Conservation (phyloP, 2,329 filamentous ascomycete genomes). For the Tympanopsis confertula region DNA sequence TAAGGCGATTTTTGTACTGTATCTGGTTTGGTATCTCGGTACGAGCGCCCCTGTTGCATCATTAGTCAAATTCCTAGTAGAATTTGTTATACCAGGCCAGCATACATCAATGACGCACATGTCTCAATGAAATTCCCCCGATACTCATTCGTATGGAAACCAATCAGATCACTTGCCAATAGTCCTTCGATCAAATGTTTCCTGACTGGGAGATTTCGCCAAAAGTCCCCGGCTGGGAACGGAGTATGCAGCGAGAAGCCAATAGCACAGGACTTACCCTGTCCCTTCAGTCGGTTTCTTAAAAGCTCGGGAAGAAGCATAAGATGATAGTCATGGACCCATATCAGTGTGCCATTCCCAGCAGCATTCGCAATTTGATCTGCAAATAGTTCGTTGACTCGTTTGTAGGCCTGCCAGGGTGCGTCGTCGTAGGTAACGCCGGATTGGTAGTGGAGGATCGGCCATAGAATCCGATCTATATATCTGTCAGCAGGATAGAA, state of each 20-base stretch:
- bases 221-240: background rate
- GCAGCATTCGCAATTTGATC: background rate
- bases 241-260: constrained; percentile 1
- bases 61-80: too few relatives aligned
- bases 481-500: background rate
- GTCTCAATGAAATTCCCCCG: background rate
- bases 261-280: background rate
- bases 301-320: constrained; percentile 1
- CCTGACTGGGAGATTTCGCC: background rate
- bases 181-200: background rate
- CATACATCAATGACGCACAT: background rate
- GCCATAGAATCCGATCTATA: background rate
- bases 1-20: background rate
- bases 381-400: background rate
- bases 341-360: background rate
- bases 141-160: constrained; percentile 1
- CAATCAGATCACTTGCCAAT: background rate
- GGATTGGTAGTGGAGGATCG: constrained; percentile 1
- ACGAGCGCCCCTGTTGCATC: background rate
- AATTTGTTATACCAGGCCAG: too few relatives aligned
- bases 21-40: background rate
- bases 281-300: background rate
- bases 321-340: constrained; percentile 1
- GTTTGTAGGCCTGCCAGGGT: background rate
- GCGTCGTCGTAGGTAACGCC: background rate